Conservation (phyloP, 768 basidiomycete genomes). For the Lactarius pseudohatsudake region DNA sequence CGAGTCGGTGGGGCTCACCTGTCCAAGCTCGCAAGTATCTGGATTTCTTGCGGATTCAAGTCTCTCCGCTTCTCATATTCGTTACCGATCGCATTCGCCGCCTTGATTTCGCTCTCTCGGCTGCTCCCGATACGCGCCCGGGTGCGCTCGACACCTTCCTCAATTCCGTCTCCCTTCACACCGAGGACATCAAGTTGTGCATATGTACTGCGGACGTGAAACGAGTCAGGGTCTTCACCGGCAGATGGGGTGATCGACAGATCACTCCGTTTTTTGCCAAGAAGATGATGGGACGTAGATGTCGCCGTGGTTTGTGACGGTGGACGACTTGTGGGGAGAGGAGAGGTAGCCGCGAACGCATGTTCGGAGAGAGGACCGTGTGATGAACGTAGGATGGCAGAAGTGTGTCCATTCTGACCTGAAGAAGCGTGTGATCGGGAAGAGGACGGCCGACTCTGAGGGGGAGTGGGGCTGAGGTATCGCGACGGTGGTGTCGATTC, state of each 20-base stretch:
- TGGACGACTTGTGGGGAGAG: constrained; percentile 15
- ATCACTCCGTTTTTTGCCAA: constrained; percentile 40
- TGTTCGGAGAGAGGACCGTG: constrained; percentile 18
- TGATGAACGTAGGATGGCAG: constrained; percentile 3
- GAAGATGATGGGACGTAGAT: constrained; percentile 23
- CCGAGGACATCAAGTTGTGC: constrained; percentile 86
- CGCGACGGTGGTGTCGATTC: constrained; percentile 14
- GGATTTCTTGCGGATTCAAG: constrained; percentile 69
- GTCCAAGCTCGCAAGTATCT: constrained; percentile 76
- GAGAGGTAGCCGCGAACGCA: constrained; percentile 3
- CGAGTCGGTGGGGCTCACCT: constrained; percentile 53
- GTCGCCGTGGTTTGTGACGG: constrained; percentile 20
- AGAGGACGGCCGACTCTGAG: constrained; percentile 27
- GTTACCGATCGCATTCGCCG: constrained; percentile 54
- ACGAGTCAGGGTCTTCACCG: constrained; percentile 79
- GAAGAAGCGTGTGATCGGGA: constrained; percentile 18
- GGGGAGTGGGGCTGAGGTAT: constrained; percentile 29
- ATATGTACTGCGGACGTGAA: constrained; percentile 83
- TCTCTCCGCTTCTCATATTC: constrained; percentile 63
- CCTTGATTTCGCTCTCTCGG: constrained; percentile 58
- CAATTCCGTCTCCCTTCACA: constrained; percentile 93
- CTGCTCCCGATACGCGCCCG: constrained; percentile 63
- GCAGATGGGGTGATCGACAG: constrained; percentile 68
- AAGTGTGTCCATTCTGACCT: background rate
- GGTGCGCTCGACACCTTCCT: constrained; percentile 92